A percentile compares a stretch with the other conserved stretches of the same genome.
phyloP scores from a whole-genome alignment of 1,139 yeast species.

The Sugiyamaella novakii region DNA sequence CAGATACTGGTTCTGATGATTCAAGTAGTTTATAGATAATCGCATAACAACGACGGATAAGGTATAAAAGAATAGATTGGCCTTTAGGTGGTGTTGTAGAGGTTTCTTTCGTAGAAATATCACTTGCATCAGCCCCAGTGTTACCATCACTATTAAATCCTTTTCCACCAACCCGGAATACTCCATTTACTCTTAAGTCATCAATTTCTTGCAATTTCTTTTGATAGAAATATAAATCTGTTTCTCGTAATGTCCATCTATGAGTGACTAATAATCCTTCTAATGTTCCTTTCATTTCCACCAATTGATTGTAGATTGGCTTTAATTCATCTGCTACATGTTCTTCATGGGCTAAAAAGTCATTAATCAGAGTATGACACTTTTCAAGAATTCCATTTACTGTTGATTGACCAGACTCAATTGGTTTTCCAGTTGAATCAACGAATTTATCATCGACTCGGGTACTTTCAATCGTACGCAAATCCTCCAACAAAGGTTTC shows the following conservation, averaged over 20 bases:
- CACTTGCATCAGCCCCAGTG: background rate
- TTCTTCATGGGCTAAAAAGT: slow-evolving; percentile 62
- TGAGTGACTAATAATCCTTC: slow-evolving; percentile 85
- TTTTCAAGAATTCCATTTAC: slow-evolving; percentile 59
- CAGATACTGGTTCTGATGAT: slow-evolving; percentile 92
- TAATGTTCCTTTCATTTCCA: slow-evolving; percentile 66
- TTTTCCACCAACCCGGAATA: slow-evolving; percentile 37
- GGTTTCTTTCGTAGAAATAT: slow-evolving; percentile 1
- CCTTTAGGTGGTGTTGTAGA: slow-evolving; percentile 40
- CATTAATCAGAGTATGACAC: slow-evolving; percentile 72
- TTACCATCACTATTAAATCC: slow-evolving; percentile 6
- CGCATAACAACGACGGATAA: slow-evolving; percentile 87
- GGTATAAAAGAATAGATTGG: slow-evolving; percentile 71
- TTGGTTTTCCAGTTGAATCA: slow-evolving; percentile 37
- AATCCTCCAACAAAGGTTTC: slow-evolving; percentile 43
- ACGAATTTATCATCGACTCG: slow-evolving; percentile 51
- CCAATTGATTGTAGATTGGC: slow-evolving; percentile 56
- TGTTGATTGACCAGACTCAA: slow-evolving; percentile 57
- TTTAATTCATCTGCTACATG: slow-evolving; percentile 52
- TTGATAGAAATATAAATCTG: slow-evolving; percentile 85
- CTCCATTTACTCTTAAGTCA: slow-evolving; percentile 61
- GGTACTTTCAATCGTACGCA: slow-evolving; percentile 48
- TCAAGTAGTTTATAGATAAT: slow-evolving; percentile 84
- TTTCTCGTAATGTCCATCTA: slow-evolving; percentile 95
- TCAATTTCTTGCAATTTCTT: slow-evolving; percentile 72